Evolutionary conservation across 108 stramenopile species (phyloP), one percentile per base, ranked within the genome.

Genomic region (Conticribra weissflogii): DNA sequence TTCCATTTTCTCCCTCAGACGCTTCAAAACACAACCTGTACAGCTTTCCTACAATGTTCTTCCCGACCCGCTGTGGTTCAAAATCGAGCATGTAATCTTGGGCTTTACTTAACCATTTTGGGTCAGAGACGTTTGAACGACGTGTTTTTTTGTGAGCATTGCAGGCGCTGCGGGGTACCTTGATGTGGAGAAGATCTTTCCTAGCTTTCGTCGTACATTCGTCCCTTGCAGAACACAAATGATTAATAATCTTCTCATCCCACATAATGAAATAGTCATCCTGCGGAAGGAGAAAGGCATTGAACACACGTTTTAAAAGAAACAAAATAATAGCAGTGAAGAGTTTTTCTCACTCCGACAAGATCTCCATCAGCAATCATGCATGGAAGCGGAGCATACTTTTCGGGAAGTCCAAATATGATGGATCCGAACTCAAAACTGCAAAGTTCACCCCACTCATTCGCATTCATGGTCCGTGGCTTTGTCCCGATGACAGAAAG

Each of bases 291-390:
- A 41, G 36, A 41, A 41, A 41, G 5, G 36, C 5, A 41, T 9
- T 9, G 8, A 41, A 12, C 36, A 41, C 36, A 9, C 36, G 36
- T 41, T 41, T 41, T 9, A 12, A 41, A 9, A 41, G 36, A 9
- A 9, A 12, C 5, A 12, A 41, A 9, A 9, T 41, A 5, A 41
- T 5, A 41, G 12, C 12, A 41, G 12, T 41, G 29, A 9, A 25
- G 25, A 36, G 1, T 1, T 66, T 69, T 58, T 63, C 68, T 30
- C 47, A 71, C 77, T 8, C 77, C 77, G 48, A 72, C 77, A n/a
- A 78, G 49, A 54, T 78, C 77, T 32, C 77, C 77, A 54, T 78
- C 77, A 59, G 46, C 36, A 54, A 63, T 63, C 44, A 67, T 28
- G 27, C 12, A 34, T 1, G 66, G 66, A 1, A 75, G 31, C 29